Percentiles rank a stretch among this genome's conserved stretches.
Conservation (phyloP, 257 asterid species). For the Solanum stenotomum region DNA sequence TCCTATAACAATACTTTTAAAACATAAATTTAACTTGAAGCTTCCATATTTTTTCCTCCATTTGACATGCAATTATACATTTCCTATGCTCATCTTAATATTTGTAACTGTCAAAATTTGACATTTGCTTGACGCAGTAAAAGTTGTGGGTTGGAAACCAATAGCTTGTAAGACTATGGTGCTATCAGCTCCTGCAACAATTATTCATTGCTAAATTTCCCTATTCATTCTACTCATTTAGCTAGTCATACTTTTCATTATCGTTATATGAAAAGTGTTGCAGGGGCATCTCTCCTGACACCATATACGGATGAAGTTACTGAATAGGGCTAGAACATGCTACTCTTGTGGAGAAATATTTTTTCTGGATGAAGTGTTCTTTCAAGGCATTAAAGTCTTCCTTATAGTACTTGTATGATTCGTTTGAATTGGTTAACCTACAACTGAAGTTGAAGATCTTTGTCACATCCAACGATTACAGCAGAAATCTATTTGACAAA, state of each 20-base stretch:
- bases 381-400: background rate
- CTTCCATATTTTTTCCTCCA: background rate
- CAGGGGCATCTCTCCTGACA: background rate
- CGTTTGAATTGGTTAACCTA: background rate
- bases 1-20: background rate
- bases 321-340: background rate
- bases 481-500: background rate
- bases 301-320: background rate
- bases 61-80: background rate
- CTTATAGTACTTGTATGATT: background rate
- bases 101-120: background rate
- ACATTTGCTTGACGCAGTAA: background rate
- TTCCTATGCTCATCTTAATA: background rate
- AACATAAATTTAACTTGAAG: background rate
- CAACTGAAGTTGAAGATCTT: background rate
- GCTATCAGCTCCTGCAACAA: background rate
- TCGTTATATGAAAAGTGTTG: background rate
- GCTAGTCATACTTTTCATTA: background rate
- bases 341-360: background rate
- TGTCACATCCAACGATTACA: background rate
- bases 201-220: background rate
- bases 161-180: background rate
- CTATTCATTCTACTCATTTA: background rate
- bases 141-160: background rate
- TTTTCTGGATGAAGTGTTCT: background rate